A percentile compares a stretch with the other conserved stretches of the same genome.
Conservation (phyloP, 225 moss, liverwort and hornwort species). For the Marchantia polymorpha region DNA sequence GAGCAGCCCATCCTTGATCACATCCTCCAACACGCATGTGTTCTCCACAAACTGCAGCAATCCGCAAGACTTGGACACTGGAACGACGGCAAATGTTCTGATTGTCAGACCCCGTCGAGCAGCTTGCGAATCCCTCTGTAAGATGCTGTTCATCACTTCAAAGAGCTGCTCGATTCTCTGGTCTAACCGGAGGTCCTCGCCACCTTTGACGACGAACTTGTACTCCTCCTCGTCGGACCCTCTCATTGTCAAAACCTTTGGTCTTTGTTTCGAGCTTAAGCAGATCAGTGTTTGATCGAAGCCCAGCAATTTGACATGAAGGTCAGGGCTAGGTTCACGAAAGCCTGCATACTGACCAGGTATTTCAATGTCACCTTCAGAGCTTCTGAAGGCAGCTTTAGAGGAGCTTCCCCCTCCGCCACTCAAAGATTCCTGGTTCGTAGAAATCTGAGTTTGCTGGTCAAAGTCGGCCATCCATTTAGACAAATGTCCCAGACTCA, state of each 20-base stretch:
- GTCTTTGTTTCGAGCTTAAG: conserved; percentile 78
- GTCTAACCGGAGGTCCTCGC: conserved; percentile 85
- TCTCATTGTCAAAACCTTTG: conserved; percentile 85
- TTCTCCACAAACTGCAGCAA: conserved; percentile 91
- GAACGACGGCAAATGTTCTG: conserved; percentile 74
- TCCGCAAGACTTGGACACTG: conserved; percentile 82
- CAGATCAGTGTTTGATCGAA: conserved; percentile 76
- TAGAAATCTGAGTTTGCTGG: conserved; percentile 2
- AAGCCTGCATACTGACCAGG: conserved; percentile 79
- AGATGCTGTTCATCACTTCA: conserved; percentile 86
- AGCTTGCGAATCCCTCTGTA: conserved; percentile 62
- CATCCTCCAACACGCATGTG: conserved; percentile 72
- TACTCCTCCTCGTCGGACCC: conserved; percentile 92
- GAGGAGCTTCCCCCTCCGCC: neutral
- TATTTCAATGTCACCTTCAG: conserved; percentile 45
- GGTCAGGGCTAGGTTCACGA: conserved; percentile 38
- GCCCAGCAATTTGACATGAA: conserved; percentile 65
- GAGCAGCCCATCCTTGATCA: conserved; percentile 72
- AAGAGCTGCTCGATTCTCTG: conserved; percentile 95
- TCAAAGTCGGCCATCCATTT: conserved; percentile 93
- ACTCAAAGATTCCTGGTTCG: conserved; percentile 23
- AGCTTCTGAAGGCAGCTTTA: neutral
- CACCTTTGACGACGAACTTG: conserved; percentile 94
- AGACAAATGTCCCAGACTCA: conserved; percentile 66
- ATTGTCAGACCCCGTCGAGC: conserved; percentile 61